These are phyloP conservation scores for Penicillium cinerascens DNA, from an alignment of 495 filamentous ascomycete genomes.

Conservation along the genomic window DNA sequence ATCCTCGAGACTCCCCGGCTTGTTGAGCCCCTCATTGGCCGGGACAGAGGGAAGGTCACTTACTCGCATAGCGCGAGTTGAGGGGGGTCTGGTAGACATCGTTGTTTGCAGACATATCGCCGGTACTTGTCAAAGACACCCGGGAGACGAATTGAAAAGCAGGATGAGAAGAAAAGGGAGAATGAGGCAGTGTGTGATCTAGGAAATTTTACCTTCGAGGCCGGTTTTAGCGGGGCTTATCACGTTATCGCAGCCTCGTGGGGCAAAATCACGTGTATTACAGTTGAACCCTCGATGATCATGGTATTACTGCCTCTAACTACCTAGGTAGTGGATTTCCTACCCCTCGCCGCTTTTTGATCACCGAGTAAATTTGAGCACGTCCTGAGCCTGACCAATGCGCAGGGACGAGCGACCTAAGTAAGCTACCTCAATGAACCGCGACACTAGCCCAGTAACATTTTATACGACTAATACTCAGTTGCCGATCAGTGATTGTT, in stretches of 20 bases:
- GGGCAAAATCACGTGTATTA: conserved; percentile 14
- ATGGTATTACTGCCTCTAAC: conserved; percentile 6
- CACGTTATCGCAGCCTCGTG: conserved; percentile 37
- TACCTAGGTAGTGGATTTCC: too few species aligned
- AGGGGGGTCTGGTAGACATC: conserved; percentile 72
- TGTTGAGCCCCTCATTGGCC: conserved; percentile 10
- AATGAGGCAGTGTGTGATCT: conserved; percentile 21
- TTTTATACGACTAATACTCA: too few species aligned
- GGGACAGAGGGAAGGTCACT: conserved; percentile 22
- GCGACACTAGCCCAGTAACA: too few species aligned
- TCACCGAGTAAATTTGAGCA: too few species aligned
- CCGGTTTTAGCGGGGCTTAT: conserved; percentile 38
- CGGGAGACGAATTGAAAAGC: conserved; percentile 25
- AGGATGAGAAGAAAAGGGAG: conserved; percentile 12
- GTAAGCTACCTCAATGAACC: too few species aligned
- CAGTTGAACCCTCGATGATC: conserved; percentile 2
- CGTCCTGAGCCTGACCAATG: too few species aligned
- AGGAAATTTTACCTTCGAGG: conserved; percentile 33
- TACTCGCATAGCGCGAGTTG: conserved; percentile 69
- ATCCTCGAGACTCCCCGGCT: background rate
- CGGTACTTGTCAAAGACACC: conserved; percentile 9
- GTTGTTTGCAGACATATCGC: conserved; percentile 57
- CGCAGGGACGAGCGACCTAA: too few species aligned
- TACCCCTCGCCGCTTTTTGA: too few species aligned
- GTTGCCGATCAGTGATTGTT: too few species aligned